A percentile compares a stretch with the other conserved stretches of the same genome.
phyloP scores from a whole-genome alignment of 768 basidiomycete genomes.

The Clavaria fumosa region DNA sequence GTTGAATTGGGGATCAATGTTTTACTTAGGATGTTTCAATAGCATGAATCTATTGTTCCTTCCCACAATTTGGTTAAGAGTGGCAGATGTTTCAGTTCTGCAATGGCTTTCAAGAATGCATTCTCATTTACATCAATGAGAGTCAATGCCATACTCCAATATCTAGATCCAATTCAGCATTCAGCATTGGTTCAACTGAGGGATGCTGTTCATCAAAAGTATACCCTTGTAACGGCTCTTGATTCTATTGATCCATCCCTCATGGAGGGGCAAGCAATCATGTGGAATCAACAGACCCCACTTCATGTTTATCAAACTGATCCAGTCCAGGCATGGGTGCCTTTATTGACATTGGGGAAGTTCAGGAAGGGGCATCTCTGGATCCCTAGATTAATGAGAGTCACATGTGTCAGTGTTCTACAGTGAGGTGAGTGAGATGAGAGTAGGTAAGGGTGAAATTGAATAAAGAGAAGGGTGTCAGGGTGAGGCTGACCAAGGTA shows the following conservation, averaged over 20 bases:
- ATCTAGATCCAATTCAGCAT: constrained; percentile 6
- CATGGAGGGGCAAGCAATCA: constrained; percentile 10
- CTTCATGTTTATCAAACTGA: constrained; percentile 9
- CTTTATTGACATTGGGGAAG: constrained; percentile 6
- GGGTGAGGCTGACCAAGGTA: no score
- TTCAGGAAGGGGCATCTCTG: constrained; percentile 10
- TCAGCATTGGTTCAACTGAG: constrained; percentile 4
- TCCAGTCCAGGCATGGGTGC: no score
- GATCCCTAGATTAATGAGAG: no score
- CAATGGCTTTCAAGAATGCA: constrained; percentile 10
- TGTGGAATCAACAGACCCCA: constrained; percentile 8
- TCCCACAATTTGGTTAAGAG: constrained; percentile 3
- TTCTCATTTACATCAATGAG: constrained; percentile 2
- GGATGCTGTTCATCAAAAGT: constrained; percentile 5
- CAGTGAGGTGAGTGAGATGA: no score
- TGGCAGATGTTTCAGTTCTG: constrained; percentile 14
- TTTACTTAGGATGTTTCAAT: no score
- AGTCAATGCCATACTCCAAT: constrained; percentile 6
- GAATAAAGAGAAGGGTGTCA: no score
- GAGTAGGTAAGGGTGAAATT: no score
- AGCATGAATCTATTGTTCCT: constrained; percentile 1
- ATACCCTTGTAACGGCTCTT: constrained; percentile 5
- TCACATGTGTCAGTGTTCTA: no score
- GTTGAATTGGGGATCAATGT: no score
- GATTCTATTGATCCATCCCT: constrained; percentile 9